Conservation (phyloP, 2,329 filamentous ascomycete genomes). For the Colletotrichum eleusines region DNA sequence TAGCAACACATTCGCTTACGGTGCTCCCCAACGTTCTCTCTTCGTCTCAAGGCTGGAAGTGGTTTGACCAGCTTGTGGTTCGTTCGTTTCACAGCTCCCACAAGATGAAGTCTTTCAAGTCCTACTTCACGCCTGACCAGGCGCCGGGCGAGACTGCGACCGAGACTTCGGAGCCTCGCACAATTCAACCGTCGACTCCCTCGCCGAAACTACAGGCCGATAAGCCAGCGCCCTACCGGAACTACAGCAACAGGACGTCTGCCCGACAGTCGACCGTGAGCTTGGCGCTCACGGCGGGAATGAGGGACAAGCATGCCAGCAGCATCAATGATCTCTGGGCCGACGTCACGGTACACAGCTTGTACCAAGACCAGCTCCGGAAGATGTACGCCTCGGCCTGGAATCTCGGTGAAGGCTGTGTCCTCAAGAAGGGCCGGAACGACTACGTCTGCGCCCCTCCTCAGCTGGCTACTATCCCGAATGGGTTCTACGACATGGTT, state of each 20-base stretch:
- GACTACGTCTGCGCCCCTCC: constrained; percentile 58
- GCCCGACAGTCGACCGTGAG: constrained; percentile 40
- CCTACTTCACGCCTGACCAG: constrained; percentile 38
- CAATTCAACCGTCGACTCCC: constrained; percentile 6
- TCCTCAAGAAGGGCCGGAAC: constrained; percentile 65
- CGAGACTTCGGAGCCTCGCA: constrained; percentile 6
- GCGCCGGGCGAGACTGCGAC: constrained; percentile 16
- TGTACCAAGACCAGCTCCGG: constrained; percentile 42
- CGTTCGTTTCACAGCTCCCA: constrained; percentile 24
- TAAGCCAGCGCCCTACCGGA: constrained; percentile 32
- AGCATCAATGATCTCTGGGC: constrained; percentile 39
- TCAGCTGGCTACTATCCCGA: constrained; percentile 52
- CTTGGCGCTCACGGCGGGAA: constrained; percentile 40
- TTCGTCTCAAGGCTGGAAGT: constrained; percentile 29
- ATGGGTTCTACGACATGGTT: constrained; percentile 60
- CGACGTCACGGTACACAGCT: constrained; percentile 40
- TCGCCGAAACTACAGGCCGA: constrained; percentile 20
- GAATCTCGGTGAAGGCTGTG: constrained; percentile 63
- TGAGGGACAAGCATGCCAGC: constrained; percentile 40
- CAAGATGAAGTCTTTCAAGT: constrained; percentile 42
- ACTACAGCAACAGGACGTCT: constrained; percentile 27
- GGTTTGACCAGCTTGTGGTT: constrained; percentile 31
- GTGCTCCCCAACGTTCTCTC: constrained; percentile 16
- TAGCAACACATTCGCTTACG: constrained; percentile 21
- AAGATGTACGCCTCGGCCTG: constrained; percentile 39